Conservation (phyloP, 805 yeast genomes). For the Kluyveromyces lactis region DNA sequence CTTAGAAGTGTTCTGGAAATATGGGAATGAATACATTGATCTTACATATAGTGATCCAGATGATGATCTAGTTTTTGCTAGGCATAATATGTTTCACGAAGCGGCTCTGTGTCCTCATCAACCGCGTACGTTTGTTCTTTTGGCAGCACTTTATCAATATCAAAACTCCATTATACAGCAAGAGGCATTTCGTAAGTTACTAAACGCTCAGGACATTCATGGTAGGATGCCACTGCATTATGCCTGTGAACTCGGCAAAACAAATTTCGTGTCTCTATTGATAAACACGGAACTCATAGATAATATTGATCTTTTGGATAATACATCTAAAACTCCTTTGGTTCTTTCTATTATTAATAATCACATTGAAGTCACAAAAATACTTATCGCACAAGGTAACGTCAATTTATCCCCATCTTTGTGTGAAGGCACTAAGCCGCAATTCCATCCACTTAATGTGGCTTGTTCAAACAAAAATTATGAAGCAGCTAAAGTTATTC, state of each 20-base stretch:
- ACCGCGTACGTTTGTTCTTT: conserved; percentile 23
- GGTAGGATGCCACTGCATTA: conserved; percentile 85
- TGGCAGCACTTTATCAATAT: conserved; percentile 15
- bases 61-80: conserved; percentile 37
- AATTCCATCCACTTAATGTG: conserved; percentile 69
- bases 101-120: conserved; percentile 31
- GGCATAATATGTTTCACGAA: conserved; percentile 72
- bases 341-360: conserved; percentile 68
- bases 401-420: conserved; percentile 41
- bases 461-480: conserved; percentile 83
- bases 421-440: conserved; percentile 44
- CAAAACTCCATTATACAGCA: conserved; percentile 9
- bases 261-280: conserved; percentile 34
- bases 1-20: conserved; percentile 37
- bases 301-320: conserved; percentile 42
- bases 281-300: conserved; percentile 26
- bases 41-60: conserved; percentile 55
- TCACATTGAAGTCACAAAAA: conserved; percentile 44
- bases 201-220: conserved; percentile 47
- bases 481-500: conserved; percentile 55
- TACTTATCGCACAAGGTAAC: conserved; percentile 38
- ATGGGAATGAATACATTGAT: conserved; percentile 38
- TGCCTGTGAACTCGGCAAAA: conserved; percentile 56
- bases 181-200: conserved; percentile 18
- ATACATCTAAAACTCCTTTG: conserved; percentile 75